These are phyloP conservation scores for Scytalidium sp. DNA, from an alignment of 2,329 filamentous ascomycete species.

Conservation along the genomic window DNA sequence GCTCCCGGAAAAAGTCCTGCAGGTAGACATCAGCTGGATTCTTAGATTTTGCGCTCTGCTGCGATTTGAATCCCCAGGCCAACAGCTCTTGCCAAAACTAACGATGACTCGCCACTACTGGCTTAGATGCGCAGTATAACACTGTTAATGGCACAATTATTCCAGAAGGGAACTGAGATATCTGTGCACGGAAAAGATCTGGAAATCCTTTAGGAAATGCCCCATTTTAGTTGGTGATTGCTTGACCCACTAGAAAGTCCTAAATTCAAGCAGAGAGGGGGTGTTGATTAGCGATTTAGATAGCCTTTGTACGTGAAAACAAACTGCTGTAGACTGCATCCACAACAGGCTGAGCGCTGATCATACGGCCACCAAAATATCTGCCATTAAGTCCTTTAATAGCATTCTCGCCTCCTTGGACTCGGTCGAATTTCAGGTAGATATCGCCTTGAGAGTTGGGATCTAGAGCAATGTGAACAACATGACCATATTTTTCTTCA, in stretches of 20 bases:
- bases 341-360: conserved; percentile 92
- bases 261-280: conserved; percentile 16
- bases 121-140: not conserved
- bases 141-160: not conserved
- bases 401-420: conserved; percentile 93
- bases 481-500: conserved; percentile 91
- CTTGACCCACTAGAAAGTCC: conserved; percentile 21
- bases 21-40: not conserved
- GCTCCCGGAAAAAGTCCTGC: not conserved
- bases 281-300: conserved; percentile 49
- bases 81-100: not conserved
- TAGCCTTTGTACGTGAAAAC: conserved; percentile 82
- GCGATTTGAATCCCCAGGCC: not conserved
- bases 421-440: conserved; percentile 96
- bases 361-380: conserved; percentile 89
- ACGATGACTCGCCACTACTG: not conserved
- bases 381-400: conserved; percentile 97
- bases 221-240: not conserved
- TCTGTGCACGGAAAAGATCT: not conserved
- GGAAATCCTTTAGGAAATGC: not conserved
- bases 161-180: not conserved
- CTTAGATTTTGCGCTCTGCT: not conserved
- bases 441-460: conserved; percentile 93
- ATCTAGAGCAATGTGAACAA: conserved; percentile 95
- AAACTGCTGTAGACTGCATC: conserved; percentile 98